These are phyloP conservation scores for Lactarius hengduanensis DNA, from an alignment of 768 basidiomycete species.

Conservation along the genomic window DNA sequence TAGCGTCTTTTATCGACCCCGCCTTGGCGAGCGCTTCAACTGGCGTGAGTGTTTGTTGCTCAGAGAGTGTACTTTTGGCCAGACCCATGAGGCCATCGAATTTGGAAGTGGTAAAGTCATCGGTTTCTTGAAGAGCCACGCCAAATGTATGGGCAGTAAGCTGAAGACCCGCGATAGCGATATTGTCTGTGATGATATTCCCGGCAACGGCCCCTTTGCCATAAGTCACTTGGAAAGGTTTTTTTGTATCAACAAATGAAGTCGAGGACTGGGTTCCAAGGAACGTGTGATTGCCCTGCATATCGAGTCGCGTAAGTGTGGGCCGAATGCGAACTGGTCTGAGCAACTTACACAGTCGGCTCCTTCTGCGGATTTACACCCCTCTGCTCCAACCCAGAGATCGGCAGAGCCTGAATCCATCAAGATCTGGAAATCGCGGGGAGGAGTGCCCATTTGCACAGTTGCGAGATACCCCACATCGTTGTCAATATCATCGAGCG, in stretches of 20 bases:
- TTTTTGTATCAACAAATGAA: constrained; percentile 53
- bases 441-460: constrained; percentile 46
- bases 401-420: constrained; percentile 51
- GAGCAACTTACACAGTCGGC: constrained; percentile 41
- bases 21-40: constrained; percentile 63
- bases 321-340: too few relatives aligned
- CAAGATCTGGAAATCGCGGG: constrained; percentile 42
- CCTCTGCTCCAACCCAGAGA: constrained; percentile 43
- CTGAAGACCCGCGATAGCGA: constrained; percentile 60
- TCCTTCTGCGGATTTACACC: constrained; percentile 36
- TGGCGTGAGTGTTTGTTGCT: constrained; percentile 64
- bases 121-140: constrained; percentile 55
- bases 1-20: constrained; percentile 58
- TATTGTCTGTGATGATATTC: constrained; percentile 57
- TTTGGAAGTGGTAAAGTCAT: constrained; percentile 54
- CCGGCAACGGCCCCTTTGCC: constrained; percentile 71
- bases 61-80: constrained; percentile 65
- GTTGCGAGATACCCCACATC: constrained; percentile 53
- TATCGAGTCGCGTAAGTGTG: background rate
- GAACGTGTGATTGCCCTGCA: constrained; percentile 61
- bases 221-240: constrained; percentile 61
- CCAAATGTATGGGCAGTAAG: constrained; percentile 66
- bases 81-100: constrained; percentile 81
- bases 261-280: constrained; percentile 62
- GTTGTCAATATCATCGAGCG: constrained; percentile 63